Evolutionary conservation across 208 protist genomes (phyloP).

Genomic region (Crithidia sp.): DNA sequence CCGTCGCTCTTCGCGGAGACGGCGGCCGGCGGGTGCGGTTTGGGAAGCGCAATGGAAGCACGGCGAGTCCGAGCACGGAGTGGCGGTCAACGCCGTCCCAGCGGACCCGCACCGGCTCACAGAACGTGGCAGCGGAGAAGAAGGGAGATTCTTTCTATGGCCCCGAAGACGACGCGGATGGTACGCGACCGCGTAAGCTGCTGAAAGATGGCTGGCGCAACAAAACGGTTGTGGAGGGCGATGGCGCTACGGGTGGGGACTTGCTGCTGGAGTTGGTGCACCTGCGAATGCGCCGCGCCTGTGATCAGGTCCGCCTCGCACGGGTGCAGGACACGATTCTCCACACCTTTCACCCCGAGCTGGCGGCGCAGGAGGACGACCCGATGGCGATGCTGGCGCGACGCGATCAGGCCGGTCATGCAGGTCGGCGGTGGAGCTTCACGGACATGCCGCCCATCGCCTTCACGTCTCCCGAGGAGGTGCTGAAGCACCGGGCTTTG

Average conservation of each 20-base stretch:
- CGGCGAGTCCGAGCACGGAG: background rate
- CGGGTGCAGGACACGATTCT: conserved; percentile 8
- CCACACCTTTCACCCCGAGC: background rate
- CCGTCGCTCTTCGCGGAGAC: background rate
- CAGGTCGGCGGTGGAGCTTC: background rate
- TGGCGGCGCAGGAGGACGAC: background rate
- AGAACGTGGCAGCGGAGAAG: background rate
- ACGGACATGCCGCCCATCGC: conserved; percentile 1
- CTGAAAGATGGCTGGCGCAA: conserved; percentile 29
- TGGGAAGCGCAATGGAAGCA: background rate
- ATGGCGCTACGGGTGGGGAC: conserved; percentile 19
- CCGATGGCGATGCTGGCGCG: background rate
- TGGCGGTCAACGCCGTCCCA: background rate
- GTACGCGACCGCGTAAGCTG: background rate
- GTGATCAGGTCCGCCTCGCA: conserved; percentile 28
- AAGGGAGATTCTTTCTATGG: conserved; percentile 10
- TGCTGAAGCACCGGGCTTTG: conserved; percentile 22
- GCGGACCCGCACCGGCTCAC: background rate
- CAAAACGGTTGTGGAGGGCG: conserved; percentile 13
- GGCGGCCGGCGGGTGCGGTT: conserved; percentile 5
- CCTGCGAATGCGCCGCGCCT: conserved; percentile 41
- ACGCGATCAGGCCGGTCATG: background rate
- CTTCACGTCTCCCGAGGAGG: conserved; percentile 17
- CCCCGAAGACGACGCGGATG: background rate
- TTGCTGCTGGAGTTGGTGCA: conserved; percentile 33